Evolutionary conservation across 495 filamentous ascomycete species (phyloP).

Genomic region (Apodospora peruviana): DNA sequence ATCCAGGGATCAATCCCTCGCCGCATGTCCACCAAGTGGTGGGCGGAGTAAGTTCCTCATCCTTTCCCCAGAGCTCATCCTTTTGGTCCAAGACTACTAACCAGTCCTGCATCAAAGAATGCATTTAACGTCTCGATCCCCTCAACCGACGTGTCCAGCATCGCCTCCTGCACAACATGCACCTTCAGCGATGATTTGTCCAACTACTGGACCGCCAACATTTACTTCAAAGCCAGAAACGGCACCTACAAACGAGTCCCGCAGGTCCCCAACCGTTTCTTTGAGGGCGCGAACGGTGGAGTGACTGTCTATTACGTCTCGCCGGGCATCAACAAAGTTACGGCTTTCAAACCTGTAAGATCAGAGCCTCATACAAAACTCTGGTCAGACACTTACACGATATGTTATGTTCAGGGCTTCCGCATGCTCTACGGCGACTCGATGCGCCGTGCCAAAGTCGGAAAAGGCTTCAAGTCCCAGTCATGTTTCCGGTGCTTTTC

Average conservation of each 20-base stretch:
- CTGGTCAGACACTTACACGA: not conserved
- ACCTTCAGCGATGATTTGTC: slow-evolving; percentile 24
- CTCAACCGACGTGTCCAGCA: slow-evolving; percentile 10
- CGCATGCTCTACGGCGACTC: slow-evolving; percentile 69
- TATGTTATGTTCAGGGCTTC: slow-evolving; percentile 41
- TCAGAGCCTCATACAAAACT: not conserved
- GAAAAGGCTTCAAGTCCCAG: slow-evolving; percentile 35
- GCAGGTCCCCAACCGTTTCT: slow-evolving; percentile 11
- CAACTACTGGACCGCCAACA: slow-evolving; percentile 37
- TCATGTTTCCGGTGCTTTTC: slow-evolving; percentile 29
- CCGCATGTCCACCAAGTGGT: slow-evolving; percentile 15
- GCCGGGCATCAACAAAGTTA: slow-evolving; percentile 22
- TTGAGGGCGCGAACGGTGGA: slow-evolving; percentile 17
- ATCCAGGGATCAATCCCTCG: slow-evolving; percentile 11
- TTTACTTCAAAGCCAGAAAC: slow-evolving; percentile 30
- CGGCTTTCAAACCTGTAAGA: slow-evolving; percentile 35
- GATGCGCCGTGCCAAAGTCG: slow-evolving; percentile 19
- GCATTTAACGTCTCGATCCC: slow-evolving; percentile 14
- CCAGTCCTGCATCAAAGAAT: not conserved
- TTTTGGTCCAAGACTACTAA: not conserved
- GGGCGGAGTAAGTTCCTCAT: not conserved
- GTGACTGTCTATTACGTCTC: slow-evolving; percentile 36
- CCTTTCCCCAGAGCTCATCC: not conserved
- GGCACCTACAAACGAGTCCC: slow-evolving; percentile 31
- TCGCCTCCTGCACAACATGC: slow-evolving; percentile 24